These are phyloP conservation scores for Botrytis galanthina DNA, from an alignment of 2,329 filamentous ascomycete species.

Conservation along the genomic window DNA sequence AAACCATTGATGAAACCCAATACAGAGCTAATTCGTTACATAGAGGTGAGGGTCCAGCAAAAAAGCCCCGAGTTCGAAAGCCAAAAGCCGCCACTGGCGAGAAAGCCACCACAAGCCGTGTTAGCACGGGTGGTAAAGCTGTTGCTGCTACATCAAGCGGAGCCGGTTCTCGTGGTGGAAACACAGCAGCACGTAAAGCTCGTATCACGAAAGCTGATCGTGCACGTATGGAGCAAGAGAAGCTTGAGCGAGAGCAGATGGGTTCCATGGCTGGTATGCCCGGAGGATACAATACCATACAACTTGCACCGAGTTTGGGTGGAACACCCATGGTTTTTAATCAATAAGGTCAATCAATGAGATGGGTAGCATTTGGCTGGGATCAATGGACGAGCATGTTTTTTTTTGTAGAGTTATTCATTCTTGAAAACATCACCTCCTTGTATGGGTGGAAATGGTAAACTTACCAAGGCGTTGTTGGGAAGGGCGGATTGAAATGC, in stretches of 20 bases:
- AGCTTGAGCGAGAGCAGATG: slow-evolving; percentile 65
- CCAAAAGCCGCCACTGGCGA: slow-evolving; percentile 55
- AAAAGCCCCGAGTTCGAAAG: slow-evolving; percentile 51
- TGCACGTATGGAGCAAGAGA: slow-evolving; percentile 76
- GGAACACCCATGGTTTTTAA: slow-evolving; percentile 40
- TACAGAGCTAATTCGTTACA: slow-evolving; percentile 40
- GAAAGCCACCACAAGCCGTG: slow-evolving; percentile 62
- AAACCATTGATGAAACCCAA: slow-evolving; percentile 12
- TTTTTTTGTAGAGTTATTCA: slow-evolving; percentile 13
- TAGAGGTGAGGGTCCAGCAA: slow-evolving; percentile 71
- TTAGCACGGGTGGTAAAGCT: slow-evolving; percentile 61
- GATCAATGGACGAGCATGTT: background rate
- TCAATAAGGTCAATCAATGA: slow-evolving; percentile 24
- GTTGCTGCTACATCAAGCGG: slow-evolving; percentile 32
- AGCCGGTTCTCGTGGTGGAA: slow-evolving; percentile 72
- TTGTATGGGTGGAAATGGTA: background rate
- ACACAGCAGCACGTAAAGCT: slow-evolving; percentile 69
- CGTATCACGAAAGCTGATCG: slow-evolving; percentile 84
- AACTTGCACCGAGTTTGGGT: slow-evolving; percentile 34
- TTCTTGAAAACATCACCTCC: slow-evolving; percentile 10
- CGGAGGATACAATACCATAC: slow-evolving; percentile 33
- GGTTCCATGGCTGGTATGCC: slow-evolving; percentile 35
- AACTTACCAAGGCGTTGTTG: slow-evolving; percentile 15
- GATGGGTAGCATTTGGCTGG: background rate
- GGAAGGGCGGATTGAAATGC: slow-evolving; percentile 8